phyloP scores from a whole-genome alignment of 176 grass and related monocot genomes.

The Echinochloa phyllopogon region DNA sequence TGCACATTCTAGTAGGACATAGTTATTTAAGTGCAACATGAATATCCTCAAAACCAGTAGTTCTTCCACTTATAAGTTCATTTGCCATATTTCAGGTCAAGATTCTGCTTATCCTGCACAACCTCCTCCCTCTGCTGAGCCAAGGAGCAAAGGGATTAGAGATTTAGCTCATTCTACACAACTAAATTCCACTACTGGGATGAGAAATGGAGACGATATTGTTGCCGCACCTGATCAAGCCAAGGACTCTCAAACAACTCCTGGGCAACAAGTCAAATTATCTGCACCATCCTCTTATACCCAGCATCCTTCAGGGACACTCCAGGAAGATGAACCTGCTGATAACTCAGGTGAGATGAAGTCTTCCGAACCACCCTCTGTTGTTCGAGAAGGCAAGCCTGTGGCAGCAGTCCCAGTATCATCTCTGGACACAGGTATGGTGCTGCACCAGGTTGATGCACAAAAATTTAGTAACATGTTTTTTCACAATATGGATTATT shows the following conservation, averaged over 20 bases:
- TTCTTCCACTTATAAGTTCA: background rate
- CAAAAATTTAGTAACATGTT: conserved; percentile 17
- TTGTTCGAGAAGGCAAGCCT: background rate
- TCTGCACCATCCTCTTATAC: background rate
- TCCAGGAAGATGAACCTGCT: conserved; percentile 1
- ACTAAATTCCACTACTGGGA: background rate
- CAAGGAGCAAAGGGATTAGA: conserved; percentile 15
- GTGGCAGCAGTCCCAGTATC: background rate
- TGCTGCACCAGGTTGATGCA: background rate
- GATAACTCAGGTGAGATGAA: background rate
- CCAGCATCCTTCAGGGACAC: background rate
- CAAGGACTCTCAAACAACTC: conserved; percentile 25
- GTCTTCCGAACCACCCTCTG: background rate
- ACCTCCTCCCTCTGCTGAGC: background rate
- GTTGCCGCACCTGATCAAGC: conserved; percentile 3
- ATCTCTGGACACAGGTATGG: background rate
- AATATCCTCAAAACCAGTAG: background rate
- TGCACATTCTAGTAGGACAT: background rate
- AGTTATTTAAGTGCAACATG: background rate
- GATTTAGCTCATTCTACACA: conserved; percentile 18
- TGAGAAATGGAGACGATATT: background rate
- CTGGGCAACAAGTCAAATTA: conserved; percentile 10
- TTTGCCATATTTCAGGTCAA: conserved; percentile 6
- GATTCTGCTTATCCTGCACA: background rate
- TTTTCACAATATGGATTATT: background rate